Percentiles rank a stretch among this genome's conserved stretches.
These are phyloP conservation scores for Boletellus emodensis DNA, from an alignment of 768 basidiomycete species.

Conservation along the genomic window DNA sequence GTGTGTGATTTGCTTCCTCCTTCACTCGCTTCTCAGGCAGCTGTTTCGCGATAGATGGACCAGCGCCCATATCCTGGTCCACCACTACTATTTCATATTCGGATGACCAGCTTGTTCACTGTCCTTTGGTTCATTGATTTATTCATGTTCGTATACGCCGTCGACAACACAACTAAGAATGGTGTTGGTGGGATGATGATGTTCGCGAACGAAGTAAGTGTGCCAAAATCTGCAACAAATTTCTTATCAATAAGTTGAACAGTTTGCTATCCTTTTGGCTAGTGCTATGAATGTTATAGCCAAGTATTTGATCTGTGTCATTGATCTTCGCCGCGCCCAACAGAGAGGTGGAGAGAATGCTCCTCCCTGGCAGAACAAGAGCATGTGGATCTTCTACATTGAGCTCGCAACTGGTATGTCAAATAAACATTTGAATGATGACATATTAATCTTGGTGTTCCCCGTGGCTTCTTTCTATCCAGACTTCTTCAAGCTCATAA, in stretches of 20 bases:
- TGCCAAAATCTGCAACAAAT: neutral
- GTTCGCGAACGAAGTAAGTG: conserved; percentile 86
- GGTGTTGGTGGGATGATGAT: conserved; percentile 91
- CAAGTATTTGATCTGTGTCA: conserved; percentile 77
- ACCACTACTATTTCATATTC: conserved; percentile 75
- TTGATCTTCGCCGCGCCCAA: conserved; percentile 79
- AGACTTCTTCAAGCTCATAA: conserved; percentile 94
- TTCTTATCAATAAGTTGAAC: conserved; percentile 14
- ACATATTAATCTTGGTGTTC: neutral
- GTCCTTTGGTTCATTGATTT: conserved; percentile 75
- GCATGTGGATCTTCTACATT: conserved; percentile 94
- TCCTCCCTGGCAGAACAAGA: conserved; percentile 96
- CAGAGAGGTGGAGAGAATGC: conserved; percentile 77
- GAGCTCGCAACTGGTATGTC: conserved; percentile 82
- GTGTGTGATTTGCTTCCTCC: conserved; percentile 41
- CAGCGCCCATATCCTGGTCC: conserved; percentile 89
- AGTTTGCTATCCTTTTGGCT: conserved; percentile 90
- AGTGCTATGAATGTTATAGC: conserved; percentile 71
- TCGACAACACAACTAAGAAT: conserved; percentile 73
- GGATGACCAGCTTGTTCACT: conserved; percentile 70
- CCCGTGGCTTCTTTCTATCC: conserved; percentile 5
- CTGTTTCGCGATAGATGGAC: conserved; percentile 76
- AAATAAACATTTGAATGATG: neutral
- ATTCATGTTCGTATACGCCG: conserved; percentile 72
- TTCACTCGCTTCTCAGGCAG: neutral